Evolutionary conservation across 2,329 filamentous ascomycete species (phyloP), one percentile per base, ranked within the genome.

Genomic region (Colletotrichum cuscutae): DNA sequence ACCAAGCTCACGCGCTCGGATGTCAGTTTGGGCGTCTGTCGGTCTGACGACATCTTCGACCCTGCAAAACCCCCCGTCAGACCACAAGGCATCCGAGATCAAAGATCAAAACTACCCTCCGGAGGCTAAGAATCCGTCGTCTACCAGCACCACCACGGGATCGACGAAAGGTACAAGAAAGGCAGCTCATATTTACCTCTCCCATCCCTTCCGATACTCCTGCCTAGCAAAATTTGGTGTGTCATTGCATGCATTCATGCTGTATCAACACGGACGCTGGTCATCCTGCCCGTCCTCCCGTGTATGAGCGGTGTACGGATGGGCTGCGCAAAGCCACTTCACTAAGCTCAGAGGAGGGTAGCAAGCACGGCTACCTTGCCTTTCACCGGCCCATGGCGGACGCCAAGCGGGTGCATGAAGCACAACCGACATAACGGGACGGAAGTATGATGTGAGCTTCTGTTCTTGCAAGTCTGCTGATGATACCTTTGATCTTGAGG

Each of bases 311-410:
- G 72, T 74, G 72, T 72, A 65, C 32, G 32, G 32, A 32, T 32
- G 32, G 71, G 28, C 62, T n/a, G 65, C 70, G 54, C 60, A 57
- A 74, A 65, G 53, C 57, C 64, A 70, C 61, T 54, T 53, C 42
- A 64, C 58, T 74, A 61, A 63, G 69, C 63, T 72, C 42, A 54
- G 68, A 68, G 54, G 68, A 74, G 69, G 71, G 71, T 66, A 73
- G 53, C 68, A 72, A 72, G 61, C 71, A 73, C 58, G 2, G 42
- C 56, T 72, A 30, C 62, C 71, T 65, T 70, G 70, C 66, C 46
- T 56, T 54, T 37, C 66, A 57, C 54, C 71, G 56, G 71, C 46
- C 42, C 61, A 69, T 60, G 56, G 56, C 67, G 56, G 71, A 59
- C 49, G 71, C 71, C 61, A 71, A 65, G 60, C 54, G 56, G 42